Evolutionary conservation across 495 filamentous ascomycete species (phyloP), one percentile per base, ranked within the genome.

Genomic region (Lasiosphaeria ovina): DNA sequence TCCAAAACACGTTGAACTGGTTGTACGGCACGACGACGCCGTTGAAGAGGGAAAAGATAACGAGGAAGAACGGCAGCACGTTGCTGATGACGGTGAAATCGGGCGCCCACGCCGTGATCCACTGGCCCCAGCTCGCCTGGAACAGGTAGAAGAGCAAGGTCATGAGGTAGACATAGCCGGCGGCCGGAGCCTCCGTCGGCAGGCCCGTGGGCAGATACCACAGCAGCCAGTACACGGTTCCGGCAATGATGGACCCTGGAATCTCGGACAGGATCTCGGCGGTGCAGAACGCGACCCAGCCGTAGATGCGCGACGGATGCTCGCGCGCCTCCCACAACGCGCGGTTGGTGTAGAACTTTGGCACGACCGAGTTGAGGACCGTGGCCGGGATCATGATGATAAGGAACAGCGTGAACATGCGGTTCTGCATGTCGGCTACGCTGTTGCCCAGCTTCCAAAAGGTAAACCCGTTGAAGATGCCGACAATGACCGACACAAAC

Each of bases 81-180:
- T 93, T 92, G 50, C 84, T 83, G 66, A 92, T 91, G 66, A 93
- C 87, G 3, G 88, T 90, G 76, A 92, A 91, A 6, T 78, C 85
- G 1, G 90, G 90, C 0, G 91, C 87, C 74, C 91, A 90, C 4
- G 90, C 87, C 66, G 86, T 88, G 63, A 93, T 90, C 87, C 88
- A 92, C 67, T 94, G 90, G 32, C 90, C 90, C 88, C 89, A 92
- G 59, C 81, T 85, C 6, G 83, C 80, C 62, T 85, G 80, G 80
- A 93, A 93, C 35, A 93, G 74, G 81, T 87, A 90, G 76, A 93
- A 93, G 0, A 94, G 80, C 66, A 95, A 75, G 1, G 84, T 85
- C 86, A 96, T 91, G 17, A 96, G 74, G 79, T 89, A 96, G 49
- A 89, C 86, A 69, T 95, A 95, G 48, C 93, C 90, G 0, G 90